Evolutionary conservation across 2,329 filamentous ascomycete species (phyloP), one percentile per base, ranked within the genome.

Genomic region (Mollisia scopiformis): DNA sequence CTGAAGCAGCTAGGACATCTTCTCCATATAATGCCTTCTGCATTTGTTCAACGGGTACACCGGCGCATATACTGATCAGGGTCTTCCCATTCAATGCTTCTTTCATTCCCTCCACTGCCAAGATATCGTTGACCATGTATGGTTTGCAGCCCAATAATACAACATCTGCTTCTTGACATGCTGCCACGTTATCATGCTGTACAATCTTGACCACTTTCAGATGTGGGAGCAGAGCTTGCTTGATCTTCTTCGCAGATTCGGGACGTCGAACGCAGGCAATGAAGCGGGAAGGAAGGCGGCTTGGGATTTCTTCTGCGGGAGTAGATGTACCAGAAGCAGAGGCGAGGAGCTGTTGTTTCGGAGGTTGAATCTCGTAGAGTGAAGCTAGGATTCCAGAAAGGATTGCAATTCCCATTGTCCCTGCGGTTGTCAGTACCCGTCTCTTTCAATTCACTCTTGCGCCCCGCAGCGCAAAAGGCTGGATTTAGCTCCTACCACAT

Each of bases 391-490:
- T 89, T 65, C 92, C 92, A 57, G 85, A 88, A 59, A 96, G 84
- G 68, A 96, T 93, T 60, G 91, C 91, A 62, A 91, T 91, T 61
- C 92, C 92, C 86, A 96, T 91, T 56, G 88, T 93, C 66, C 91
- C 90, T 93, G 37, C 16, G 61, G 30, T 28, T 28, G 25, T 60
- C 19, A 61, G 49, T 27, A 10, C 50, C 25, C 27, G 55, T 23
- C 19, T 51, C 33, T 5, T 50, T 28, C 25, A 21, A 47, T 33
- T 35, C 49, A 50, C 50, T 21, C 27, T 53, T 37, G 51, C 31
- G 35, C 31, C 21, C 23, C 19, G 33, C n/a, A 31, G 11, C 30
- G 37, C 14, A 53, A 35, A 52, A 53, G 47, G n/a, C 4, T 55
- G 55, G 39, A 16, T n/a, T 14, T 39, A 53, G 31, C 30, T 79